Base-by-base conservation (phyloP, 2,329 filamentous ascomycete genomes). In the Fusarium neocosmosporiellum region DNA sequence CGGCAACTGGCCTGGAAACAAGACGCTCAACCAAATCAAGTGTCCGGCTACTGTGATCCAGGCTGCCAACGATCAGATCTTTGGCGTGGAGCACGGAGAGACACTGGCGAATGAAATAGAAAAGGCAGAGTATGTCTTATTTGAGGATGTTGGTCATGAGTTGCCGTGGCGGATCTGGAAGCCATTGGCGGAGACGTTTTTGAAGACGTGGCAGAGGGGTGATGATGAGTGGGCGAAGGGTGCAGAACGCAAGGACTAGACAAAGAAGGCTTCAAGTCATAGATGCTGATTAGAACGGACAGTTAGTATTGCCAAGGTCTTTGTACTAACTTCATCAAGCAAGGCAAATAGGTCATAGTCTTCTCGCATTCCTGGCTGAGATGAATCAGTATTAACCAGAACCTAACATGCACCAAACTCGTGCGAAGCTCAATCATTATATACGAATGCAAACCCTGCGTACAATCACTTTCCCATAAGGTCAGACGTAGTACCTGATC, bases 31-130 rank as follows among this genome's bases (percentile, higher is more conserved):
- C 33, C 16, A 67, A 4, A 59, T 81, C 27, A 69, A 50, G 2
- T 80, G 78, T 20, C 77, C 79, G 13, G 69, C 78, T 1, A 75
- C 75, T 1, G 78, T 81, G 14, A 67, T 80, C 27, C 78, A 80
- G 50, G 75, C 75, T 5, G 75, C 53, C 4, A 77, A 80, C 31
- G 79, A 80, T 36, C 80, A 79, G 53, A 59, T 77, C 7, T 80
- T 81, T 67, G 74, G 76, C 0, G 58, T 69, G 39, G 66, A 61
- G 34, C 79, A 81, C 29, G 77, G 72, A 2, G 64, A 80, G 33
- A 76, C 75, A 0, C 48, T 81, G 46, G 73, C 59, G 3, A 74
- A 70, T 18, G 78, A 69, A 0, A 73, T 80, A 9, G 53, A 69
- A 3, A 63, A 65, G 8, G 70, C 73, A 2, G 66, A 73, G 27